Base-by-base conservation (phyloP, 2,329 filamentous ascomycete species). In the Penicillium sp. region DNA sequence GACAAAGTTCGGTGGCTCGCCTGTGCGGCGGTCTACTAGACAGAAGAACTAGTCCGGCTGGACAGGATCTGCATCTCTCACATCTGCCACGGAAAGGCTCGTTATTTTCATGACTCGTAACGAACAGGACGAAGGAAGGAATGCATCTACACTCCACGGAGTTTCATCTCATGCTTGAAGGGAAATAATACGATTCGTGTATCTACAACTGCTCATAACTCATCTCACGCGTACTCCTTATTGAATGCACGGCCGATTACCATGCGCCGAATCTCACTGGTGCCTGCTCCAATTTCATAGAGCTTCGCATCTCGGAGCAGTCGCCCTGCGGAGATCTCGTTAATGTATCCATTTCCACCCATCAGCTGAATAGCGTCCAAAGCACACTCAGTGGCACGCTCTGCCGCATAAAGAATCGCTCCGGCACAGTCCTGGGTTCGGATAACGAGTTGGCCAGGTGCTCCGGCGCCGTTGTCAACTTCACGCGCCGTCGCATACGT, bases 281-380 rank as follows among this genome's bases (percentile, higher is more conserved):
- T 97, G 4, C 93, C 93, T 4, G 93, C 93, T 1, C 93, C 93
- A 62, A 98, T 97, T 70, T 97, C 93, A 65, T 98, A 98, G 45
- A 98, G 66, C 62, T 85, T 85, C 3, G 81, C 81, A 68, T 85
- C 81, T 59, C 93, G 71, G 54, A 97, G 68, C 51, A 97, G 76
- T 50, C 91, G 76, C 15, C 90, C 94, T 0, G 88, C 90, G 0
- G 88, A 84, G 71, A 97, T 88, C 70, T 98, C 93, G 65, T 96
- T 94, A 54, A 94, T 81, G 61, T 97, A 97, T 3, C 91, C 91
- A 80, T 91, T 97, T 0, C 91, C 93, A 13, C 93, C 93, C 59
- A 98, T 78, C 44, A 95, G 76, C 68, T 98, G 93, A 43, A 97
- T 87, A 31, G 86, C 87, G 68, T 96, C 90, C 19, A 94, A 76